These are phyloP conservation scores for Infundibulicybe gibba DNA, from an alignment of 768 basidiomycete genomes.

Conservation along the genomic window DNA sequence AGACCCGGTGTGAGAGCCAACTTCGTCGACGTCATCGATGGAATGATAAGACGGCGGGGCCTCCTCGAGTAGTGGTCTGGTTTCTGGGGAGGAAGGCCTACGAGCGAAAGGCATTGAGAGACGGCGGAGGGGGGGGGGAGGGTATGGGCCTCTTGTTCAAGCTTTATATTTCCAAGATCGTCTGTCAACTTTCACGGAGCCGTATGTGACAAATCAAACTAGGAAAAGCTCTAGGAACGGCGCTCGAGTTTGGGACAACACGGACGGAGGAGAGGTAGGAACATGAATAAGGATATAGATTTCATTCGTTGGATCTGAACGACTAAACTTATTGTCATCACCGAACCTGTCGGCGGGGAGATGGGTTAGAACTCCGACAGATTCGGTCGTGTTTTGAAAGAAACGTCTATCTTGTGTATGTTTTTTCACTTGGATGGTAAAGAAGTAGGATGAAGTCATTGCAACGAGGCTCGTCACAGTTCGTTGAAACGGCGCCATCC, in stretches of 20 bases:
- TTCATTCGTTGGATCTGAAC: slow-evolving; percentile 21
- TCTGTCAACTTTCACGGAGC: slow-evolving; percentile 24
- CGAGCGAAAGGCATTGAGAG: slow-evolving; percentile 39
- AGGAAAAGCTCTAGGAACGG: slow-evolving; percentile 13
- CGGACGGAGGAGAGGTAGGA: slow-evolving; percentile 21
- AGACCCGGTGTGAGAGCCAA: slow-evolving; percentile 19
- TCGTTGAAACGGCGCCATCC: no score
- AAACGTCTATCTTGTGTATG: neutral
- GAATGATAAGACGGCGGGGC: slow-evolving; percentile 45
- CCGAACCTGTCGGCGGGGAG: slow-evolving; percentile 39
- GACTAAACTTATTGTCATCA: slow-evolving; percentile 28
- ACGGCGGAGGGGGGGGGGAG: no score
- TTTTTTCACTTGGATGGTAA: slow-evolving; percentile 2
- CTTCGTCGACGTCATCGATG: slow-evolving; percentile 34
- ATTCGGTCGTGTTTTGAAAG: slow-evolving; percentile 17
- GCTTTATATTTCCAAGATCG: slow-evolving; percentile 24
- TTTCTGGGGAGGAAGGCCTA: slow-evolving; percentile 45
- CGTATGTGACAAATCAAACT: slow-evolving; percentile 32
- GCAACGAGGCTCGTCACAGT: no score
- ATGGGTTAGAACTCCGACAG: slow-evolving; percentile 24
- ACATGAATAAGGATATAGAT: slow-evolving; percentile 33
- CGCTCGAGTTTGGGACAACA: slow-evolving; percentile 9
- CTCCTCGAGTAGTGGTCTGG: slow-evolving; percentile 54
- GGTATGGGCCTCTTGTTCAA: neutral
- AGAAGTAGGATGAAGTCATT: neutral